phyloP scores from a whole-genome alignment of 2,329 filamentous ascomycete species.

The Penicillium sp. region DNA sequence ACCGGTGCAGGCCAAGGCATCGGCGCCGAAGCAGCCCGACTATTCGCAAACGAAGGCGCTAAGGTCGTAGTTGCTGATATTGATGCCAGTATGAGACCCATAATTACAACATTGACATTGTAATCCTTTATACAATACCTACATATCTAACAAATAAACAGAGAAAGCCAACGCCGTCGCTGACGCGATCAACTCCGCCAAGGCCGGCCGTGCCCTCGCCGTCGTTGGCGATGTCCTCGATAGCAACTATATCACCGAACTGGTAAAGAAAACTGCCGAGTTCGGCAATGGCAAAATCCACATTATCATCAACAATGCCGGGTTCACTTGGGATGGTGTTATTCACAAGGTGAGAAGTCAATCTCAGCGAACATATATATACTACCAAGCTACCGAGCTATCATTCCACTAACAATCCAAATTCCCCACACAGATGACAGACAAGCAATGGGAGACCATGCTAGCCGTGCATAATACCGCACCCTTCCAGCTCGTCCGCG shows the following conservation, averaged over 20 bases:
- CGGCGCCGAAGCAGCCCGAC: slow-evolving; percentile 74
- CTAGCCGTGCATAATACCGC: slow-evolving; percentile 78
- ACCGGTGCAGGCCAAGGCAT: slow-evolving; percentile 86
- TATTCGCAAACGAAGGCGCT: slow-evolving; percentile 86
- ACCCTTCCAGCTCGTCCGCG: slow-evolving; percentile 78
- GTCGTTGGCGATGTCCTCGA: slow-evolving; percentile 76
- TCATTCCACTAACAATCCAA: slow-evolving; percentile 1
- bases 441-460: slow-evolving; percentile 91
- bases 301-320: slow-evolving; percentile 88
- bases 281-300: slow-evolving; percentile 87
- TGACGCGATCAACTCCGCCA: slow-evolving; percentile 64
- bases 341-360: slow-evolving; percentile 66
- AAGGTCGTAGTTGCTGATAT: slow-evolving; percentile 83
- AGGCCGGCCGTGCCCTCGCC: slow-evolving; percentile 64
- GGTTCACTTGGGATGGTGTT: slow-evolving; percentile 89
- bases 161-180: slow-evolving; percentile 69
- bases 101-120: background rate
- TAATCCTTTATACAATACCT: no score
- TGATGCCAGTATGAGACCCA: slow-evolving; percentile 58
- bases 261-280: slow-evolving; percentile 72
- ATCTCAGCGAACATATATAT: background rate
- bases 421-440: slow-evolving; percentile 59
- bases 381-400: background rate
- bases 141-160: slow-evolving; percentile 33
- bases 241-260: slow-evolving; percentile 64